Evolutionary conservation across 352 stramenopile species (phyloP).

Genomic region (Phytophthora tubulina): DNA sequence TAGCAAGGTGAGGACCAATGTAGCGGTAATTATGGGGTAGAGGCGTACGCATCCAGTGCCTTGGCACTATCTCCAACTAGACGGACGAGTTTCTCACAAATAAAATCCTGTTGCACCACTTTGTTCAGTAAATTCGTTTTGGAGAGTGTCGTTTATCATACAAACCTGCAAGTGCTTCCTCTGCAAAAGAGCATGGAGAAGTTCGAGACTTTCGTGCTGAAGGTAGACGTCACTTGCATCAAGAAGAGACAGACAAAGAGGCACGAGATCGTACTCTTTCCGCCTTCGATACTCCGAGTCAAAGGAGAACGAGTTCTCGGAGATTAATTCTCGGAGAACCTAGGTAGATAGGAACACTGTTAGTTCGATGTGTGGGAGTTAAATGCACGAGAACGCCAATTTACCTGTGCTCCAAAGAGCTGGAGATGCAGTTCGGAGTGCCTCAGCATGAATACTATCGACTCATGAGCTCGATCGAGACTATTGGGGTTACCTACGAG

Average conservation of each 20-base stretch:
- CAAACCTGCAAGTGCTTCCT: slow-evolving; percentile 46
- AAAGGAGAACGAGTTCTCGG: slow-evolving; percentile 60
- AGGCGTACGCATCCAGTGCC: slow-evolving; percentile 46
- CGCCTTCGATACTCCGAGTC: slow-evolving; percentile 44
- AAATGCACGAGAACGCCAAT: not conserved
- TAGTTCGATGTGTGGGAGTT: not conserved
- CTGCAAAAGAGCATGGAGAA: slow-evolving; percentile 63
- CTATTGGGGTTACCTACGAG: slow-evolving; percentile 56
- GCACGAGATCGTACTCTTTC: slow-evolving; percentile 52
- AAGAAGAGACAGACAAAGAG: slow-evolving; percentile 47
- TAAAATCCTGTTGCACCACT: slow-evolving; percentile 32
- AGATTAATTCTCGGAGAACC: slow-evolving; percentile 69
- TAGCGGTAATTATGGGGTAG: not conserved
- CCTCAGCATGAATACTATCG: slow-evolving; percentile 58
- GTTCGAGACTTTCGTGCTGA: slow-evolving; percentile 72
- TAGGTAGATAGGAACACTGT: slow-evolving; percentile 14
- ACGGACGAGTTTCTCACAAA: slow-evolving; percentile 49
- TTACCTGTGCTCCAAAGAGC: slow-evolving; percentile 65
- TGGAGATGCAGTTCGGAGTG: slow-evolving; percentile 43
- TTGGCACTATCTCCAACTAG: slow-evolving; percentile 56
- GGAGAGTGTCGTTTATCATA: not conserved
- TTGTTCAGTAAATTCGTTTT: not conserved
- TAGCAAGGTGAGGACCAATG: not conserved
- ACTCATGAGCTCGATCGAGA: slow-evolving; percentile 37
- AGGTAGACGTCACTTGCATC: slow-evolving; percentile 47